Evolutionary conservation across 106 monocot genomes (phyloP).

Genomic region (Dioscorea dumetorum): DNA sequence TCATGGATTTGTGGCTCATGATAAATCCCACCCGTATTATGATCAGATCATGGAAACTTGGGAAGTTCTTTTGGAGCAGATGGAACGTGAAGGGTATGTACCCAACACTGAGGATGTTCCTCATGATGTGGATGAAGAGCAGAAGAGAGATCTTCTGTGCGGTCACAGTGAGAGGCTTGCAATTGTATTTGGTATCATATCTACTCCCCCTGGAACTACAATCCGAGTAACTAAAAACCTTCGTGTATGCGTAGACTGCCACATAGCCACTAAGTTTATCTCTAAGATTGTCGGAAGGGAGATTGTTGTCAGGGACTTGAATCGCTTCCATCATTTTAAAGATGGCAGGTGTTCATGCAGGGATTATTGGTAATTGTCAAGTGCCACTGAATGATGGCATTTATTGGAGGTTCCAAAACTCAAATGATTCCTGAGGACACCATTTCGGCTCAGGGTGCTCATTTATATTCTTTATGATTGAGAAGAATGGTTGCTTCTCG

Average conservation of each 20-base stretch:
- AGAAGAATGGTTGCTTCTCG: too few species aligned
- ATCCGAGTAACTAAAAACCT: conserved; percentile 81
- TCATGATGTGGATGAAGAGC: conserved; percentile 83
- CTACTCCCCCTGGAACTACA: conserved; percentile 57
- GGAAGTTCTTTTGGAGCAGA: conserved; percentile 42
- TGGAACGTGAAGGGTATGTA: conserved; percentile 63
- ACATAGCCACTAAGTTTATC: conserved; percentile 59
- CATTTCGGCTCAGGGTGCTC: too few species aligned
- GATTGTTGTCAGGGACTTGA: conserved; percentile 75
- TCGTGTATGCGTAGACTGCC: conserved; percentile 78
- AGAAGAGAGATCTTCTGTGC: conserved; percentile 45
- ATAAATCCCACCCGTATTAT: conserved; percentile 57
- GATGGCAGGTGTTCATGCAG: conserved; percentile 37
- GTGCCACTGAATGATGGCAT: not conserved
- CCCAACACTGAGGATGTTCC: conserved; percentile 62
- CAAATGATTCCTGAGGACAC: too few species aligned
- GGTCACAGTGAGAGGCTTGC: conserved; percentile 89
- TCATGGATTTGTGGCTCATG: conserved; percentile 64
- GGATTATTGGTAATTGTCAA: conserved; percentile 30
- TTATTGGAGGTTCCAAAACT: too few species aligned
- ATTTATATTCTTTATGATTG: too few species aligned
- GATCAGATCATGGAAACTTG: conserved; percentile 37
- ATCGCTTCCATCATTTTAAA: conserved; percentile 67
- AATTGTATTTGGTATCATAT: conserved; percentile 79
- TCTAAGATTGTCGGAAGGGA: conserved; percentile 72